Evolutionary conservation across 2,329 filamentous ascomycete species (phyloP), one percentile per base, ranked within the genome.

Genomic region (Alternaria triticimaculans): DNA sequence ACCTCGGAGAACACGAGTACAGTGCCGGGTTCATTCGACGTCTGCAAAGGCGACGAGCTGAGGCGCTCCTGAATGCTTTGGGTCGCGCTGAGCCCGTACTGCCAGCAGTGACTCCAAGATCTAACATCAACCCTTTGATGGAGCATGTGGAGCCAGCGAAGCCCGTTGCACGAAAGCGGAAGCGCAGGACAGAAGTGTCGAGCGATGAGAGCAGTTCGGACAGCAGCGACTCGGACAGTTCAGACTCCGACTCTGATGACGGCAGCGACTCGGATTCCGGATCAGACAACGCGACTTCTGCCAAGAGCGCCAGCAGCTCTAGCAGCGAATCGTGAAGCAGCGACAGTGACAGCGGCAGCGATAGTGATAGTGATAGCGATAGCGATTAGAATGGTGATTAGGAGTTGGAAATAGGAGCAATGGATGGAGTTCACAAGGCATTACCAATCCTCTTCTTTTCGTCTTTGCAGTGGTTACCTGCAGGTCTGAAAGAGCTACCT

Each of bases 201-300:
- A 77, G 73, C 46, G 75, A 78, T 37, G 76, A 78, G 50, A 77
- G 72, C 54, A 79, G 74, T 63, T 76, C 74, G 18, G 76, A 75
- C 43, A 77, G 73, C 58, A 76, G 72, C 51, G 75, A 71, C 50
- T 69, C 67, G 11, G 71, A 76, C 6, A 72, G 69, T 53, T 72
- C 70, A 5, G 67, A 68, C 18, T 71, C 70, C 5, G 69, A 75
- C 9, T 65, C 65, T 14, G 69, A 72, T 28, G 66, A 45, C 21
- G 33, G 58, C 11, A 55, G 45, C 43, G 64, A 61, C 43, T 30
- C 60, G 20, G 50, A 44, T 53, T 66, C 49, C 6, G 57, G 14
- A 28, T 51, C 54, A 2, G 46, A 57, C 33, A 50, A 43, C 18
- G 37, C 20, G 41, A 30, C 14, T 41, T 48, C 60, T 48, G 23